Base-by-base conservation (phyloP, 805 yeast genomes). In the Candida ovalis region DNA sequence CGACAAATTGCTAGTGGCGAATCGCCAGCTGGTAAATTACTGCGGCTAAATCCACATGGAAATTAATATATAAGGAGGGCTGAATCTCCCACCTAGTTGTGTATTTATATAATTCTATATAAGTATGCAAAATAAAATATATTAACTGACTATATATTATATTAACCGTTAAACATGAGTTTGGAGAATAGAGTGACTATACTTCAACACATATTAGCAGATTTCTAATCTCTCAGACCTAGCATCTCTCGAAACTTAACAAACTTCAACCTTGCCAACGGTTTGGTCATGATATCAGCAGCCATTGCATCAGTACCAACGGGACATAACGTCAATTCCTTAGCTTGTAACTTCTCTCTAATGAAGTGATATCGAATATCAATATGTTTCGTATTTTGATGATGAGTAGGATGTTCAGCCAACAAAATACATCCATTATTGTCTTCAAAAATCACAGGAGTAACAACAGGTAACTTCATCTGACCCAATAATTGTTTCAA, bases 361-460 rank as follows among this genome's bases (percentile, higher is more conserved):
- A 51, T 30, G 12, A 36, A 47, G 17, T 51, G 49, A 28, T 48
- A 27, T 33, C 42, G 36, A 2, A 44, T 39, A 27, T 50, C 43
- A 19, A 48, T 48, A n/a, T 48, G 54, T 27, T 48, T 50, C 3
- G 51, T 45, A 17, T 40, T 19, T 40, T 45, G 45, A 40, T 48
- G 52, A 19, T 42, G 42, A 23, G 41, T 24, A 3, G 46, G 48
- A n/a, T 47, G 52, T 10, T 38, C 25, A 13, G 46, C 35, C n/a
- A 50, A 21, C 23, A 39, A 4, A 9, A 33, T 33, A n/a, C 36
- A 33, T 3, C 36, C 36, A 33, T 13, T 33, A 17, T 33, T 33
- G 19, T 33, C 36, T 13, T 15, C 43, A 7, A 48, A 13, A 5
- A 46, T 44, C 4, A 46, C 28, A 25, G 39, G 24, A 28, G 38